Conservation (phyloP, 306 rosid species). For the Ceratonia siliqua region DNA sequence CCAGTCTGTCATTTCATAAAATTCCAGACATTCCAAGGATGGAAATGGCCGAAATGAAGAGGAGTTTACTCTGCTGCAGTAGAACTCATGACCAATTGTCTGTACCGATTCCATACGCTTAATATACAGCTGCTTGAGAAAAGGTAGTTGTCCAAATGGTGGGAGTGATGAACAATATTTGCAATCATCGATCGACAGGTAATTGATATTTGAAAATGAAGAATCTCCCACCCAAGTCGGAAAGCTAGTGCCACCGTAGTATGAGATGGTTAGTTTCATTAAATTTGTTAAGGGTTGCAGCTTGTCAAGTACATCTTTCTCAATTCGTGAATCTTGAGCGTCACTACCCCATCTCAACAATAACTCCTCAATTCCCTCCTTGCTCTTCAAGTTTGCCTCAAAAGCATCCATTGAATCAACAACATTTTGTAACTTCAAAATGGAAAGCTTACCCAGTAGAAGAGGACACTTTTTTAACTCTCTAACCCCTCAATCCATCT, state of each 20-base stretch:
- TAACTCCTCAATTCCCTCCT: background rate
- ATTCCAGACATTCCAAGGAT: background rate
- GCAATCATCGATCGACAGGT: constrained; percentile 1
- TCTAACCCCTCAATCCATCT: background rate
- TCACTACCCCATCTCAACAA: background rate
- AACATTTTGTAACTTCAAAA: constrained; percentile 5
- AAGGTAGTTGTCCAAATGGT: constrained; percentile 24
- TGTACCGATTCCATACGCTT: background rate
- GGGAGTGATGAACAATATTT: constrained; percentile 14
- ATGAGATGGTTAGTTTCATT: constrained; percentile 13
- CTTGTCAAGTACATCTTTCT: constrained; percentile 10
- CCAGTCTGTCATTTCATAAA: background rate
- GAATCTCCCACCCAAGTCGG: constrained; percentile 16
- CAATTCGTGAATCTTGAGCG: background rate
- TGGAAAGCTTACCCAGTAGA: constrained; percentile 1
- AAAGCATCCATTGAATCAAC: background rate
- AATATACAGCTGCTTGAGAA: constrained; percentile 2
- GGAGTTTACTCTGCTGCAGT: background rate
- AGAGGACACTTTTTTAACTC: background rate
- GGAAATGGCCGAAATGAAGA: background rate
- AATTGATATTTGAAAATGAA: background rate
- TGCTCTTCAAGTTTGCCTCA: background rate
- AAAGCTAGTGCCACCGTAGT: constrained; percentile 18
- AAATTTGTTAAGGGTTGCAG: constrained; percentile 17
- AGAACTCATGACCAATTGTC: background rate